phyloP scores from a whole-genome alignment of 495 filamentous ascomycete species.

The Mytilinidion resinicola region DNA sequence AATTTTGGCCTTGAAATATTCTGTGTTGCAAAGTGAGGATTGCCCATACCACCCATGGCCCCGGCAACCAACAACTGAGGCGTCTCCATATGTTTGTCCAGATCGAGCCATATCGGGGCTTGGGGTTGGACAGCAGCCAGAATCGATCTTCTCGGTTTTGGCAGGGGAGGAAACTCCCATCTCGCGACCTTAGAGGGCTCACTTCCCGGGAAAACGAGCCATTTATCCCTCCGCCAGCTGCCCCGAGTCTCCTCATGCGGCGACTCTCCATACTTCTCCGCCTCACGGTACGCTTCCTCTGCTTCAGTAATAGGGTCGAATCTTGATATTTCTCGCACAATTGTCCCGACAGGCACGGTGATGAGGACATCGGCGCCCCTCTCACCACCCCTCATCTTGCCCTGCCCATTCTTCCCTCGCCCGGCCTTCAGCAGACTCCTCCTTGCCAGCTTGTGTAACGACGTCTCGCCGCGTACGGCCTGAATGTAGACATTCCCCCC shows the following conservation, averaged over 20 bases:
- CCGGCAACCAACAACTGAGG: constrained; percentile 89
- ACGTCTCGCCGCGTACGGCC: constrained; percentile 82
- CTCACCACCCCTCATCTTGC: constrained; percentile 70
- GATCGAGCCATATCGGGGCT: constrained; percentile 71
- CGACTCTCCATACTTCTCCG: constrained; percentile 16
- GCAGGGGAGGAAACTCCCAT: constrained; percentile 54
- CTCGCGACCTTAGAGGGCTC: constrained; percentile 59
- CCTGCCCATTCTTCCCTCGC: constrained; percentile 77
- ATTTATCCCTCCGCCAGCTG: constrained; percentile 54
- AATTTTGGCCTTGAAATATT: constrained; percentile 67
- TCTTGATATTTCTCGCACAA: constrained; percentile 73
- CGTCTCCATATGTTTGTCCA: constrained; percentile 69
- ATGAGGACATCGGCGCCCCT: constrained; percentile 83
- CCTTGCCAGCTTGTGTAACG: constrained; percentile 83
- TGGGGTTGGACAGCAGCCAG: constrained; percentile 57
- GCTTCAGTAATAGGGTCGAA: constrained; percentile 71
- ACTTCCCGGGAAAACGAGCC: constrained; percentile 67
- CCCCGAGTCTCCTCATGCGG: constrained; percentile 11
- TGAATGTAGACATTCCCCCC: constrained; percentile 94
- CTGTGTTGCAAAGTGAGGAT: constrained; percentile 80
- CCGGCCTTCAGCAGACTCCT: constrained; percentile 69
- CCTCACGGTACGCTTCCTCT: constrained; percentile 33
- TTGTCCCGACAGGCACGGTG: constrained; percentile 85
- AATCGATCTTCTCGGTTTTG: constrained; percentile 48
- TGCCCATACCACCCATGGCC: constrained; percentile 82